Conservation (phyloP, 495 filamentous ascomycete genomes). For the Neurospora sp. region DNA sequence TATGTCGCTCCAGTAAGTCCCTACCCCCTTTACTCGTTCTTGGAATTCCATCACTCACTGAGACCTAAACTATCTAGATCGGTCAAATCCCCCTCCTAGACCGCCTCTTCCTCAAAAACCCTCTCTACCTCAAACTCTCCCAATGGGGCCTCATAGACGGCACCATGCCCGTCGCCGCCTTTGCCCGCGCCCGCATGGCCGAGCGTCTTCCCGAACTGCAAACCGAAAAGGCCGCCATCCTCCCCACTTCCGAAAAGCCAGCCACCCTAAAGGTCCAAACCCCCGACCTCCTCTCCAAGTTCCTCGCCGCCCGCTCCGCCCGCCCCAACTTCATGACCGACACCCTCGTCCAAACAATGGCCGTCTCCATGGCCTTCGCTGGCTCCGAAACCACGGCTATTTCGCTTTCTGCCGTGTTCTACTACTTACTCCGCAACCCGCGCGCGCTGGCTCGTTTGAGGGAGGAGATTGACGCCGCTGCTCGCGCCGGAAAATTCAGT, state of each 20-base stretch:
- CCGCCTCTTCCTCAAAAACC: slow-evolving; percentile 49
- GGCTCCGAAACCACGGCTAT: slow-evolving; percentile 57
- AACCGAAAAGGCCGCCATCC: slow-evolving; percentile 22
- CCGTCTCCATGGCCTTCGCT: slow-evolving; percentile 55
- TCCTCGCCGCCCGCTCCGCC: slow-evolving; percentile 46
- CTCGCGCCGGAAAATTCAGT: slow-evolving; percentile 34
- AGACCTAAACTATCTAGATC: slow-evolving; percentile 22
- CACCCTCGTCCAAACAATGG: slow-evolving; percentile 53
- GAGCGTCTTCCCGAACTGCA: slow-evolving; percentile 38
- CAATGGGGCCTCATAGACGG: slow-evolving; percentile 41
- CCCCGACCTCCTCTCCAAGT: slow-evolving; percentile 50
- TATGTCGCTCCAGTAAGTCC: slow-evolving; percentile 49
- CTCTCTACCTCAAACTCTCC: slow-evolving; percentile 41
- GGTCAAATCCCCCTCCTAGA: slow-evolving; percentile 59
- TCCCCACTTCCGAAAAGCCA: slow-evolving; percentile 28
- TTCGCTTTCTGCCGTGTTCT: slow-evolving; percentile 51
- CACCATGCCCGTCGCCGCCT: slow-evolving; percentile 52
- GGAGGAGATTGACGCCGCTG: slow-evolving; percentile 46
- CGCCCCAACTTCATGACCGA: slow-evolving; percentile 60
- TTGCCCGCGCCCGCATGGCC: slow-evolving; percentile 45
- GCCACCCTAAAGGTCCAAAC: slow-evolving; percentile 38
- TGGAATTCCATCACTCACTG: too few relatives aligned
- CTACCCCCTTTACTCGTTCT: not conserved
- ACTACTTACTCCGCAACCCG: slow-evolving; percentile 51
- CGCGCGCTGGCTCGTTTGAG: slow-evolving; percentile 31